phyloP scores from a whole-genome alignment of 2,329 filamentous ascomycete species.

The Fusarium sp. region DNA sequence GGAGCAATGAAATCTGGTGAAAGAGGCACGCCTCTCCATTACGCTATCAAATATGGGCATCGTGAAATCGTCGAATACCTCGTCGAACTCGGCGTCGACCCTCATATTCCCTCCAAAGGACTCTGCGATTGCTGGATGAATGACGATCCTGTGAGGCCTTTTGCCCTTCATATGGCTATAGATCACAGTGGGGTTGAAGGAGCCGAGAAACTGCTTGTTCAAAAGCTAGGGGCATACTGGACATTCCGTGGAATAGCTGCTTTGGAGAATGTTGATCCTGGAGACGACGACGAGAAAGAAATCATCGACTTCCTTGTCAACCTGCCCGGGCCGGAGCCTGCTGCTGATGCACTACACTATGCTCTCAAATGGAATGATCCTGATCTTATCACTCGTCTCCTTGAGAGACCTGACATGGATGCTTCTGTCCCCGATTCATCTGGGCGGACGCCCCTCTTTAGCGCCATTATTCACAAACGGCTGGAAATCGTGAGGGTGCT shows the following conservation, averaged over 20 bases:
- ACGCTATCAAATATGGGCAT: slow-evolving; percentile 19
- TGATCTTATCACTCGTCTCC: slow-evolving; percentile 1
- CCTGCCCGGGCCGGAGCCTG: not conserved
- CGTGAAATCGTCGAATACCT: slow-evolving; percentile 20
- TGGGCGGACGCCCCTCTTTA: slow-evolving; percentile 2
- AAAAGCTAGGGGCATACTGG: slow-evolving; percentile 18
- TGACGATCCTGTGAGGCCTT: not conserved
- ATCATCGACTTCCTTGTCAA: slow-evolving; percentile 3
- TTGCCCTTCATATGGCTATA: slow-evolving; percentile 17
- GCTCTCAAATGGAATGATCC: not conserved
- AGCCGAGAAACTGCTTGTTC: slow-evolving; percentile 5
- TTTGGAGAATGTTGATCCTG: not conserved
- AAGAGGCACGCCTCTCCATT: slow-evolving; percentile 10
- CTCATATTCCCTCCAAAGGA: slow-evolving; percentile 1
- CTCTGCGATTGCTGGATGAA: not conserved
- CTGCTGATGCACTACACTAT: not conserved
- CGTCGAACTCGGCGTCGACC: slow-evolving; percentile 3
- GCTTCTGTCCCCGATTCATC: not conserved
- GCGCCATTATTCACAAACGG: not conserved
- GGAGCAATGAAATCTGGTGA: not conserved
- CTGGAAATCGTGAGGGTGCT: not conserved
- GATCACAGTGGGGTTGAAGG: not conserved
- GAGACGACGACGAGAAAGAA: not conserved
- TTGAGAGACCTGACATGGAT: slow-evolving; percentile 13
- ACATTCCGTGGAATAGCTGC: not conserved